phyloP scores from a whole-genome alignment of 257 asterid genomes.

The Ilex asprella region DNA sequence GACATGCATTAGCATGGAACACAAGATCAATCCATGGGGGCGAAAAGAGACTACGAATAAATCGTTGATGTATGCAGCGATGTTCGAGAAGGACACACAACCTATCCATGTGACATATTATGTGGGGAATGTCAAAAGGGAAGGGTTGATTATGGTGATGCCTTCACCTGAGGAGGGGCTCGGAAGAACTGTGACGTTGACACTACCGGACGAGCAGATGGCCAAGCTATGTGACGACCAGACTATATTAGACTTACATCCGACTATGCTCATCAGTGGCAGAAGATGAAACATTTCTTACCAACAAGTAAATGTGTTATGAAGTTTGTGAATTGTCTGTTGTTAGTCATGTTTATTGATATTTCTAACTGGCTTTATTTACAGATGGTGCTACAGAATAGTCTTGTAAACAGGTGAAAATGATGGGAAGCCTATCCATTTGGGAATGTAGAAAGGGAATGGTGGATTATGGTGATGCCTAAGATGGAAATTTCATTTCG shows the following conservation, averaged over 20 bases:
- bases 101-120: constrained; percentile 43
- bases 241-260: constrained; percentile 32
- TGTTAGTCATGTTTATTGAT: no score
- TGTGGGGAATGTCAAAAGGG: constrained; percentile 40
- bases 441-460: no score
- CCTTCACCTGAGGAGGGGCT: constrained; percentile 41
- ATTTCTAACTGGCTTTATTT: no score
- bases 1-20: constrained; percentile 34
- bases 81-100: constrained; percentile 33
- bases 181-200: constrained; percentile 34
- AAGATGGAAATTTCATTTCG: no score
- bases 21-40: constrained; percentile 20
- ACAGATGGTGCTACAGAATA: no score
- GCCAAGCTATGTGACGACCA: constrained; percentile 35
- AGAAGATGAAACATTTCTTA: background rate
- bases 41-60: background rate
- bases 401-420: no score
- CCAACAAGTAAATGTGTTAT: background rate
- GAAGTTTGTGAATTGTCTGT: no score
- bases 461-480: no score
- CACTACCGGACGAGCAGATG: constrained; percentile 34
- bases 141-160: constrained; percentile 51
- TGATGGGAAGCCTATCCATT: no score
- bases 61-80: constrained; percentile 28
- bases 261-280: constrained; percentile 29